phyloP scores from a whole-genome alignment of 2,329 filamentous ascomycete species.

The Fusarium begoniae region DNA sequence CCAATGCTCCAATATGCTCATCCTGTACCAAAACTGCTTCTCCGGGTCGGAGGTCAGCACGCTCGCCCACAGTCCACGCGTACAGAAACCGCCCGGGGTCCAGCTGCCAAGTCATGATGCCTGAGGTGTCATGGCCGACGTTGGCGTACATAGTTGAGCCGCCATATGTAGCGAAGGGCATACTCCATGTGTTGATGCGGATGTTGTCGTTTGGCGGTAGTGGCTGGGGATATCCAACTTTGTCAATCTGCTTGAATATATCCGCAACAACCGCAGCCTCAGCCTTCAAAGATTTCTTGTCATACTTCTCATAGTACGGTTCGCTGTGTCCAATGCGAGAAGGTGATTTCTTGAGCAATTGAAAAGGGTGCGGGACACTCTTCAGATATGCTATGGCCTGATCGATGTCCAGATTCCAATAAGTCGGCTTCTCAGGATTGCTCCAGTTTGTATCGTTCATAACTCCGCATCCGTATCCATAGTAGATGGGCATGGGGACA shows the following conservation, averaged over 20 bases:
- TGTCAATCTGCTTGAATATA: background rate
- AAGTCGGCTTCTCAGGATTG: background rate
- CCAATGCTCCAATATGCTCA: background rate
- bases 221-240: background rate
- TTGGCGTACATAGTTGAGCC: background rate
- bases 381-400: background rate
- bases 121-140: background rate
- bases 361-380: background rate
- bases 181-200: background rate
- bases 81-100: background rate
- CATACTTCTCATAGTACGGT: background rate
- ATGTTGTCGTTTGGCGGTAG: background rate
- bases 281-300: background rate
- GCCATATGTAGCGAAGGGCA: background rate
- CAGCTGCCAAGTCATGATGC: background rate
- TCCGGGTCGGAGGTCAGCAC: background rate
- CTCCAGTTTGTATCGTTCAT: background rate
- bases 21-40: background rate
- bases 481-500: background rate
- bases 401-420: background rate
- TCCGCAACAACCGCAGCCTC: background rate
- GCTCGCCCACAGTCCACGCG: background rate
- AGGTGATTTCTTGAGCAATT: background rate
- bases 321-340: background rate
- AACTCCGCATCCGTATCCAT: background rate